A percentile compares a stretch with the other conserved stretches of the same genome.
Evolutionary conservation across 768 basidiomycete genomes (phyloP).

Genomic region (Mycena rosella): DNA sequence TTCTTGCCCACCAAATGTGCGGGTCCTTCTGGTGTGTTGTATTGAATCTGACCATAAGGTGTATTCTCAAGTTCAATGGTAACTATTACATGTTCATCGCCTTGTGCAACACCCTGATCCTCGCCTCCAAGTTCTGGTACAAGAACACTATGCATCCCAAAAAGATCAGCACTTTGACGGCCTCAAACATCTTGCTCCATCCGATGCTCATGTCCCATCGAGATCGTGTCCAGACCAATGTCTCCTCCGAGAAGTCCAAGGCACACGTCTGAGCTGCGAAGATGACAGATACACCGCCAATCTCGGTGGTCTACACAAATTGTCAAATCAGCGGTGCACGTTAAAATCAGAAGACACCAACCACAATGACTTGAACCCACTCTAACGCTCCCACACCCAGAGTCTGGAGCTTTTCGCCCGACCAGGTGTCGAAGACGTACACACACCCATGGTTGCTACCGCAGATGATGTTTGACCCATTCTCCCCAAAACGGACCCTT

Average conservation of each 20-base stretch:
- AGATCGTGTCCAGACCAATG: too few species aligned
- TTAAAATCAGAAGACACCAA: slow-evolving; percentile 13
- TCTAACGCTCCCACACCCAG: slow-evolving; percentile 12
- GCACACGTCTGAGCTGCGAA: slow-evolving; percentile 15
- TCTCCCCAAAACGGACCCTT: slow-evolving; percentile 4
- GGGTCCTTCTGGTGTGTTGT: too few species aligned
- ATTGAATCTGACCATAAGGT: too few species aligned
- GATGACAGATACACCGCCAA: slow-evolving; percentile 11
- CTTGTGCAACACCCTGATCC: background rate
- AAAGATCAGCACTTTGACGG: slow-evolving; percentile 7
- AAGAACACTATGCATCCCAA: slow-evolving; percentile 16
- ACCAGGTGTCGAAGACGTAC: slow-evolving; percentile 17
- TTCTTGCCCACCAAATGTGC: too few species aligned
- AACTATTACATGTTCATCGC: background rate
- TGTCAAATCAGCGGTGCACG: slow-evolving; percentile 1
- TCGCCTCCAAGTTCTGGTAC: slow-evolving; percentile 8
- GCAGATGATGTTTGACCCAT: slow-evolving; percentile 6
- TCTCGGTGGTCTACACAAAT: slow-evolving; percentile 10
- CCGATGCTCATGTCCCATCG: too few species aligned
- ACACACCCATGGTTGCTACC: too few species aligned
- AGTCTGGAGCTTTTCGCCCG: background rate
- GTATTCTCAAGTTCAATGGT: too few species aligned
- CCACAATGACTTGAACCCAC: slow-evolving; percentile 14
- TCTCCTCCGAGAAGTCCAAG: too few species aligned
- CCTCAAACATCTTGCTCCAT: background rate